A percentile compares a stretch with the other conserved stretches of the same genome.
These are phyloP conservation scores for Neonectria magnoliae DNA, from an alignment of 2,329 filamentous ascomycete genomes.

Conservation along the genomic window DNA sequence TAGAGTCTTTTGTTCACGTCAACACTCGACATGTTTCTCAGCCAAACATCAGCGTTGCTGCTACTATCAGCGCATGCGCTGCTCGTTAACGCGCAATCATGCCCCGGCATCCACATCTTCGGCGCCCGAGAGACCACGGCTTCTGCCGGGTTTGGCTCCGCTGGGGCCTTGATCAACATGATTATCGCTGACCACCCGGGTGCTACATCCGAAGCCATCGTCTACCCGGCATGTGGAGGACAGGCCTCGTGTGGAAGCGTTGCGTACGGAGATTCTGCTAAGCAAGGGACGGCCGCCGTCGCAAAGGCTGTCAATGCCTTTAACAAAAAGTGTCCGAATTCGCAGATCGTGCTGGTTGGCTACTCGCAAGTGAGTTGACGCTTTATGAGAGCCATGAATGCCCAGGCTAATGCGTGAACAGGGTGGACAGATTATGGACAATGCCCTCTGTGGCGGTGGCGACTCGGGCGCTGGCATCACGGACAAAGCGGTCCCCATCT, in stretches of 20 bases:
- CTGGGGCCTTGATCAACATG: slow-evolving; percentile 60
- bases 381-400: fast-evolving
- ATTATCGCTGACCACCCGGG: slow-evolving; percentile 43
- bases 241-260: slow-evolving; percentile 66
- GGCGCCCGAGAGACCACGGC: slow-evolving; percentile 61
- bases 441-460: slow-evolving; percentile 69
- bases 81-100: slow-evolving; percentile 38
- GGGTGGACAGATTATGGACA: slow-evolving; percentile 72
- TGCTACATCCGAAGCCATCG: slow-evolving; percentile 24
- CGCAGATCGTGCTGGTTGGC: slow-evolving; percentile 68
- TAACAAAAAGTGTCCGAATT: slow-evolving; percentile 64
- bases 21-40: not conserved
- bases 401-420: slow-evolving; percentile 37
- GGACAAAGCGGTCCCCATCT: slow-evolving; percentile 55
- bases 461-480: slow-evolving; percentile 57
- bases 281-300: slow-evolving; percentile 67
- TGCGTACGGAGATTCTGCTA: slow-evolving; percentile 68
- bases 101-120: slow-evolving; percentile 56
- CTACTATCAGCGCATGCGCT: slow-evolving; percentile 22
- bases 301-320: slow-evolving; percentile 68
- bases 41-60: not conserved
- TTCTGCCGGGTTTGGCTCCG: slow-evolving; percentile 61
- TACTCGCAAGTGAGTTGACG: slow-evolving; percentile 64
- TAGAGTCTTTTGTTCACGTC: not conserved
- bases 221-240: slow-evolving; percentile 67